A percentile compares a stretch with the other conserved stretches of the same genome.
These are phyloP conservation scores for Prunus campanulata DNA, from an alignment of 306 rosid genomes.

Conservation along the genomic window DNA sequence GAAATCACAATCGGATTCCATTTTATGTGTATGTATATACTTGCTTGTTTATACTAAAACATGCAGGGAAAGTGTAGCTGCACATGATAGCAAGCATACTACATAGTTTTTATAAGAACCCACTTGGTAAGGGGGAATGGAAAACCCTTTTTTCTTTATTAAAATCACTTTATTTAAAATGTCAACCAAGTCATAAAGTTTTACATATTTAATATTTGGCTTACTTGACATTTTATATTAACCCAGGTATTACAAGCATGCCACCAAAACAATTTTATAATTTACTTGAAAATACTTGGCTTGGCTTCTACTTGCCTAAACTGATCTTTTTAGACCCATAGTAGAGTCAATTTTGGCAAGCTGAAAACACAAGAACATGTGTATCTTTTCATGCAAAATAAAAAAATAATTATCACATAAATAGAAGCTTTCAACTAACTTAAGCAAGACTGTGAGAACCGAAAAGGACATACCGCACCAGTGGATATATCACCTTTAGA, in stretches of 20 bases:
- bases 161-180: neutral
- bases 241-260: neutral
- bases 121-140: neutral
- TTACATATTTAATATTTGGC: neutral
- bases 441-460: slow-evolving; percentile 9
- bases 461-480: slow-evolving; percentile 61
- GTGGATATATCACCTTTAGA: slow-evolving; percentile 86
- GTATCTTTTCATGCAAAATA: slow-evolving; percentile 11
- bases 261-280: neutral
- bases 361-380: slow-evolving; percentile 7
- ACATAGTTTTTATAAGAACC: neutral
- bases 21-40: neutral
- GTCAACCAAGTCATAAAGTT: neutral
- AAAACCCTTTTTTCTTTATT: neutral
- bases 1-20: neutral
- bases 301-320: neutral
- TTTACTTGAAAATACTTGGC: neutral
- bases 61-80: neutral
- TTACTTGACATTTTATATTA: neutral
- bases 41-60: neutral
- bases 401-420: neutral
- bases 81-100: neutral
- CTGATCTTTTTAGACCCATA: neutral
- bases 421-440: slow-evolving; percentile 15
- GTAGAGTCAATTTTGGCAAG: neutral